phyloP scores from a whole-genome alignment of 208 protist species.

The Acanthamoeba healyi region DNA sequence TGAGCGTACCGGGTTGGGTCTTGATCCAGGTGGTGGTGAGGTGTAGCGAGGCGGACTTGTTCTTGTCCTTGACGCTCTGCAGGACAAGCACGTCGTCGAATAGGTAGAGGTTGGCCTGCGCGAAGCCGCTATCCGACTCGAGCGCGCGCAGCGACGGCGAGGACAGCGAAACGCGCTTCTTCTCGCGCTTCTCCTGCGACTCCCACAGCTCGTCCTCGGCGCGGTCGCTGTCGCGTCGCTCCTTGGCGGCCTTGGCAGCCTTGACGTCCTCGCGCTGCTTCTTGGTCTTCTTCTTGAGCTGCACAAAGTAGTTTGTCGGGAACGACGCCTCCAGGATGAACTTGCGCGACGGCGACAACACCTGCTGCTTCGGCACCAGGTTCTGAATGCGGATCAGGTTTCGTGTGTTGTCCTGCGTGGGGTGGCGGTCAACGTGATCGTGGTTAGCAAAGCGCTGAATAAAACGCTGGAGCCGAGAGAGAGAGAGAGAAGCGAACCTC shows the following conservation, averaged over 20 bases:
- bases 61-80: constrained; percentile 5
- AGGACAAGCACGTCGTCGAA: constrained; percentile 35
- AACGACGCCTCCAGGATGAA: constrained; percentile 52
- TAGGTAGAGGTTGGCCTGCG: constrained; percentile 23
- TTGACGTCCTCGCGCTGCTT: neutral
- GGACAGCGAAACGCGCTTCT: neutral
- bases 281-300: constrained; percentile 42
- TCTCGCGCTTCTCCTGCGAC: constrained; percentile 10
- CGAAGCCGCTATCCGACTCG: neutral
- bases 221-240: neutral
- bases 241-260: neutral
- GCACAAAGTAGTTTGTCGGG: constrained; percentile 22
- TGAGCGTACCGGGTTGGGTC: neutral
- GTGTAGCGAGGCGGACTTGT: constrained; percentile 19
- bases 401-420: neutral
- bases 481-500: neutral
- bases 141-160: neutral
- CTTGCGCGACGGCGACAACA: constrained; percentile 20
- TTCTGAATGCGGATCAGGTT: constrained; percentile 6
- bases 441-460: too few relatives aligned
- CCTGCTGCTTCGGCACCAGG: constrained; percentile 4
- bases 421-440: neutral
- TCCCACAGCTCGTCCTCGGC: neutral
- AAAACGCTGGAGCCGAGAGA: neutral
- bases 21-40: constrained; percentile 37